Base-by-base conservation (phyloP, 2,329 filamentous ascomycete species). In the Alternaria solani region DNA sequence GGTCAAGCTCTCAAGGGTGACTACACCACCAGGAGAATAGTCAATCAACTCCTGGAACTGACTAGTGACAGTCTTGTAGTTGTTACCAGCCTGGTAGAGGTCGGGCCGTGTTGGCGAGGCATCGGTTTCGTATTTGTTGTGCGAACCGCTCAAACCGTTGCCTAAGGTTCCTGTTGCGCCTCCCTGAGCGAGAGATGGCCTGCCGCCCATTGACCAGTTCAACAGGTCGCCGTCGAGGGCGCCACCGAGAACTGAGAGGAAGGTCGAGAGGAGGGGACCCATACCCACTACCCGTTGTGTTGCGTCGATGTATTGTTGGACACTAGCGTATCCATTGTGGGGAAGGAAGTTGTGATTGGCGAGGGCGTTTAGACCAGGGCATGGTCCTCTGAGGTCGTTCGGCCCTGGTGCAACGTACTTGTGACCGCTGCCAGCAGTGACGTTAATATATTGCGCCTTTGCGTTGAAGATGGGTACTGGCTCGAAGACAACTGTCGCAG, bases 71-170 rank as follows among this genome's bases (percentile, higher is more conserved):
- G 62, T 64, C 59, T 61, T 68, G 41, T 55, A 71, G 57, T 69
- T 69, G 61, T 71, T 71, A 9, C 67, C 67, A 16, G 57, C 59
- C 26, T 71, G 56, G 46, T 70, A 70, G 1, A 70, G 60, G 41
- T 71, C 69, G 0, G 66, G 63, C 6, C 69, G 57, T 4, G 69
- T 71, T 14, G 67, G 69, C 9, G 69, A 71, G 5, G 63, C 69
- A 59, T 71, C 69, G 4, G 57, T 53, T 36, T 71, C 69, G 30
- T 70, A 71, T 34, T 70, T 70, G 59, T 71, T 71, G 61, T 71
- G 69, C 5, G 63, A 67, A 7, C 69, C 69, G 12, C 34, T 59
- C 9, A 71, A 55, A 0, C 67, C 67, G 14, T 71, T 71, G 8
- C 59, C 67, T 7, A 71, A 48, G 4, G 66, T 30, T 5, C 69